Base-by-base conservation (phyloP, 116 monocot species). In the Posidonia oceanica region DNA sequence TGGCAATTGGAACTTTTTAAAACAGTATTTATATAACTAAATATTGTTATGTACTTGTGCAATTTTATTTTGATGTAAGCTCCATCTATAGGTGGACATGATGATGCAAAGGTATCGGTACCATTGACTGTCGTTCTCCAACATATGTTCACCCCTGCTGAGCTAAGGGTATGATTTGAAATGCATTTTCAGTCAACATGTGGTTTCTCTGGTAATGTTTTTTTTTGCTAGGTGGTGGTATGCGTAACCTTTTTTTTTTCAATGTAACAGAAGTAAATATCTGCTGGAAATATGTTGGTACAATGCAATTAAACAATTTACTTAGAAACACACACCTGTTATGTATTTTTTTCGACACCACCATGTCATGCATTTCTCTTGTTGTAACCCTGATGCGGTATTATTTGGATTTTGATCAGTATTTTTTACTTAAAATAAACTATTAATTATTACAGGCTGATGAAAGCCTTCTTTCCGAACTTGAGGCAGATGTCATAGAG, bases 81-180 rank as follows among this genome's bases (percentile, higher is more conserved):
- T 40, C 16, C 17, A 14, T 38, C 20, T 69, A 29, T 80, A 97
- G 98, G 98, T 83, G 98, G 98, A 58, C 89, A 77, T 76, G 98
- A 98, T 77, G 98, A 98, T 83, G 74, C 80, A 54, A 98, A 93
- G 75, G 77, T 98, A 36, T 72, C 54, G 44, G 82, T 93, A 75
- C 86, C 90, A 41, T 74, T 84, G 10, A 86, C 82, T 37, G 72
- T 93, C 55, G 59, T 93, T 69, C 71, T 98, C 44, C 78, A 87
- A 5, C 67, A 98, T 70, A 98, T 98, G 93, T 93, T 98, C 67
- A 71, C 82, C 40, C 98, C 98, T 76, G 86, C 87, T 68, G 98
- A 98, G 76, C 65, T 98, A 75, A 87, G 93, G 82, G 98, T 98
- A 77, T 72, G 53, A 41, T 65, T 20, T 65, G 39, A 41, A 41